A percentile compares a stretch with the other conserved stretches of the same genome.
Evolutionary conservation across 495 filamentous ascomycete genomes (phyloP).

Genomic region (Talaromyces ruber): DNA sequence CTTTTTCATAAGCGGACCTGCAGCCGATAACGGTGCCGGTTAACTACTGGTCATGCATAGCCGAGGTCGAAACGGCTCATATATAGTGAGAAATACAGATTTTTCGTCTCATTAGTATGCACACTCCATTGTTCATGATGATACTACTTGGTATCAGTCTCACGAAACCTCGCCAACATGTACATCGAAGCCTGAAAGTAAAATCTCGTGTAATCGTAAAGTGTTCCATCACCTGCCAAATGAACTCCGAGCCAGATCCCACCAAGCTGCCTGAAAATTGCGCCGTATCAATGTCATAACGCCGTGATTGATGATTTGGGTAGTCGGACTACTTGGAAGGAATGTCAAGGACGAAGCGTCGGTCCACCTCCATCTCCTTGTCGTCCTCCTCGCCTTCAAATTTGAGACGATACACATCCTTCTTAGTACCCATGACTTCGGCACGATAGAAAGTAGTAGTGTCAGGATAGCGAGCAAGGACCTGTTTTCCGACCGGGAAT

Average conservation of each 20-base stretch:
- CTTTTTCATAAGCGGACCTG: not conserved
- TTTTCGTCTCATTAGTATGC: not conserved
- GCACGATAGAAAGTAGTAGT: slow-evolving; percentile 98
- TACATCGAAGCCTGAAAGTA: not conserved
- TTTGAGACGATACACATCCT: slow-evolving; percentile 56
- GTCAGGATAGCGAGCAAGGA: slow-evolving; percentile 76
- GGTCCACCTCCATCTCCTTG: slow-evolving; percentile 70
- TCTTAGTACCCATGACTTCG: slow-evolving; percentile 71
- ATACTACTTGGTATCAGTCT: not conserved
- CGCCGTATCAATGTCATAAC: not conserved
- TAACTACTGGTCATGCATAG: not conserved
- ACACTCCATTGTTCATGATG: not conserved
- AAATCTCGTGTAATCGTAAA: not conserved
- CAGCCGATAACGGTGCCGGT: not conserved
- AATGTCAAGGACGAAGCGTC: slow-evolving; percentile 73
- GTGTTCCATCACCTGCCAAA: not conserved
- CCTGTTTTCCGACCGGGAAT: slow-evolving; percentile 70
- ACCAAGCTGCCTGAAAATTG: not conserved
- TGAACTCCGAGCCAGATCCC: not conserved
- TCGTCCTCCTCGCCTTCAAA: slow-evolving; percentile 86
- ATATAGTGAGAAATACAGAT: not conserved
- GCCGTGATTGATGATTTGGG: not conserved
- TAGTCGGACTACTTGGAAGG: slow-evolving; percentile 29
- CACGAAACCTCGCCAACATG: not conserved
- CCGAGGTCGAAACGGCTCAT: not conserved